phyloP scores from a whole-genome alignment of 768 basidiomycete genomes.

The Melanogaster broomeanus region DNA sequence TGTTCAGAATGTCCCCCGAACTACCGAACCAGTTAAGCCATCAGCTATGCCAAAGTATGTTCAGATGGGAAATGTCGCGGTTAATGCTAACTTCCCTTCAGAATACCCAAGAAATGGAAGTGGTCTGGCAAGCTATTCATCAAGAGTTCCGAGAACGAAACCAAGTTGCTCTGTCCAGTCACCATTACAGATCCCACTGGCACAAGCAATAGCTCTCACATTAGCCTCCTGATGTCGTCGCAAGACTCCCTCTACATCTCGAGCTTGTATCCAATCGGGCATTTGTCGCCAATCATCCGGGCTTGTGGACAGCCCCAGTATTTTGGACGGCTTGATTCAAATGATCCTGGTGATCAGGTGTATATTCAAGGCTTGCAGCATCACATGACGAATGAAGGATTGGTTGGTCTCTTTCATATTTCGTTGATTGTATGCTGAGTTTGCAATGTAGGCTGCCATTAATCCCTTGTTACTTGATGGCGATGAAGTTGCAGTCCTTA shows the following conservation, averaged over 20 bases:
- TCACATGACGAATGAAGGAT: constrained; percentile 48
- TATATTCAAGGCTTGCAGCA: constrained; percentile 41
- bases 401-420: constrained; percentile 39
- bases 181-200: constrained; percentile 47
- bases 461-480: constrained; percentile 50
- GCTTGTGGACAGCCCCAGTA: constrained; percentile 55
- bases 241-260: constrained; percentile 44
- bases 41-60: constrained; percentile 27
- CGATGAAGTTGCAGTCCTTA: constrained; percentile 48
- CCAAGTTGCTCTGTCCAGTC: constrained; percentile 51
- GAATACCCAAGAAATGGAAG: constrained; percentile 62
- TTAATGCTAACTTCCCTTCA: constrained; percentile 23
- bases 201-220: constrained; percentile 43
- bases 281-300: constrained; percentile 47
- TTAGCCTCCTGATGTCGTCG: constrained; percentile 48
- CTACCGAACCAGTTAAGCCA: constrained; percentile 14
- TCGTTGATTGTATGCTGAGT: constrained; percentile 3
- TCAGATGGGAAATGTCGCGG: neutral
- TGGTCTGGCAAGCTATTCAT: constrained; percentile 63
- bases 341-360: constrained; percentile 39
- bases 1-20: constrained; percentile 6
- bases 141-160: constrained; percentile 34
- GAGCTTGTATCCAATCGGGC: constrained; percentile 49
- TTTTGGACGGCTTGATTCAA: constrained; percentile 49
- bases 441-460: constrained; percentile 44